Evolutionary conservation across 306 rosid genomes (phyloP), one percentile per base, ranked within the genome.

Genomic region (Gastrolobium villosum): DNA sequence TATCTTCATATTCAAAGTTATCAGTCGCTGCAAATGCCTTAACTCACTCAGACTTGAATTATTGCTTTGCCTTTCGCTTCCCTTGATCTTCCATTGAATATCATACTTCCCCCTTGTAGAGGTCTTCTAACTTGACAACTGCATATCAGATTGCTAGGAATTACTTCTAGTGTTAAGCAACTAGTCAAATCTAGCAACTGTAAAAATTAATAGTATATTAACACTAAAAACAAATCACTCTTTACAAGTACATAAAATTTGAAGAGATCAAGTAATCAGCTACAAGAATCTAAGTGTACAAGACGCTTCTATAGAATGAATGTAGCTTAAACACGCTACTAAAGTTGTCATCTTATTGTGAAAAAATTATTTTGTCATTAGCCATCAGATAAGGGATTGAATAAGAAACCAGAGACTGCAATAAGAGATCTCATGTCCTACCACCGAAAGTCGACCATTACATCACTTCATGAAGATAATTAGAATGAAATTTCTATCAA

Each of bases 291-390:
- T 66, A 50, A 66, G 53, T 57, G 59, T 78, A 10, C 10, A 37
- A 64, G 74, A 63, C 54, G 55, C 53, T 72, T 71, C 61, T 37
- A 74, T 48, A 77, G 44, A 69, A 68, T 45, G 79, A 65, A 37
- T 46, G 46, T 60, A 37, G 26, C 26, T 20, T 20, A 20, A 20
- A 20, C 26, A 20, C 26, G 1, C 26, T 20, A 20, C 26, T 20
- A 43, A 30, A 32, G 28, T 74, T 52, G 61, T 26, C 50, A 63
- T 64, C 75, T 53, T 74, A 74, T 64, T 31, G 62, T 40, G 20
- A 66, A 63, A 63, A 79, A 65, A 74, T 65, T 41, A 32, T 48
- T 77, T 49, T 28, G n/a, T 62, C 75, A 73, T 76, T 53, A 73
- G 15, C 41, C 65, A 20, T 1, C 26, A 20, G 26, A 20, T 20